Percentiles rank a stretch among this genome's conserved stretches.
Conservation (phyloP, 805 yeast species). For the Cyberlindnera mississippiensis region DNA sequence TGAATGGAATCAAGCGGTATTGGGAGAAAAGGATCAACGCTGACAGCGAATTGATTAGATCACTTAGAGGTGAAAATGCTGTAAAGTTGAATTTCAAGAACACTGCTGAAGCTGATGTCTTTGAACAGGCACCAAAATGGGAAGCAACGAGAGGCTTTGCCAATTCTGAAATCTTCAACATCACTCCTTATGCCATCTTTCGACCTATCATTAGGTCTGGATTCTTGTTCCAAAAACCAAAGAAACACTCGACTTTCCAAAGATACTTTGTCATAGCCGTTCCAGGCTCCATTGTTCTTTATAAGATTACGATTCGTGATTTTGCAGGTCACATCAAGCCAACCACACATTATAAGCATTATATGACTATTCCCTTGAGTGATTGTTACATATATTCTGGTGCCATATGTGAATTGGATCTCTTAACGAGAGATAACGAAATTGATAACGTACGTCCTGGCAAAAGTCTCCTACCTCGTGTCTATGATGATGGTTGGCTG, state of each 20-base stretch:
- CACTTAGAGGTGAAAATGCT: constrained; percentile 41
- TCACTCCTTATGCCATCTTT: constrained; percentile 55
- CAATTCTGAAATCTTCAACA: constrained; percentile 49
- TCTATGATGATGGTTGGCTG: constrained; percentile 80
- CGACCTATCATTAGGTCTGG: constrained; percentile 64
- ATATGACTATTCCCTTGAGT: constrained; percentile 55
- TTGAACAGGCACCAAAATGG: constrained; percentile 47
- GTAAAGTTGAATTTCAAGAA: constrained; percentile 47
- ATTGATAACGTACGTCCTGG: constrained; percentile 48
- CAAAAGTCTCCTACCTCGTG: constrained; percentile 57
- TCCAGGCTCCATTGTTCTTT: constrained; percentile 66
- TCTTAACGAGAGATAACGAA: constrained; percentile 43
- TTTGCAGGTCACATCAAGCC: constrained; percentile 42
- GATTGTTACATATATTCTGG: constrained; percentile 80
- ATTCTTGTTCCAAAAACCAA: constrained; percentile 60
- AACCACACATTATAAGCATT: constrained; percentile 47
- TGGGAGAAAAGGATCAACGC: constrained; percentile 52
- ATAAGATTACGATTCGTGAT: constrained; percentile 45
- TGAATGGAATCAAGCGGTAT: constrained; percentile 43
- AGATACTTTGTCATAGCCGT: constrained; percentile 60
- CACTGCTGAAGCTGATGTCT: constrained; percentile 50
- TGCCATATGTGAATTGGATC: constrained; percentile 49
- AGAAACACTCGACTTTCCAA: constrained; percentile 63
- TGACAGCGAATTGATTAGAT: constrained; percentile 31
- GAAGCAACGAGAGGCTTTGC: constrained; percentile 49